Base-by-base conservation (phyloP, 768 basidiomycete genomes). In the Russula lepida region DNA sequence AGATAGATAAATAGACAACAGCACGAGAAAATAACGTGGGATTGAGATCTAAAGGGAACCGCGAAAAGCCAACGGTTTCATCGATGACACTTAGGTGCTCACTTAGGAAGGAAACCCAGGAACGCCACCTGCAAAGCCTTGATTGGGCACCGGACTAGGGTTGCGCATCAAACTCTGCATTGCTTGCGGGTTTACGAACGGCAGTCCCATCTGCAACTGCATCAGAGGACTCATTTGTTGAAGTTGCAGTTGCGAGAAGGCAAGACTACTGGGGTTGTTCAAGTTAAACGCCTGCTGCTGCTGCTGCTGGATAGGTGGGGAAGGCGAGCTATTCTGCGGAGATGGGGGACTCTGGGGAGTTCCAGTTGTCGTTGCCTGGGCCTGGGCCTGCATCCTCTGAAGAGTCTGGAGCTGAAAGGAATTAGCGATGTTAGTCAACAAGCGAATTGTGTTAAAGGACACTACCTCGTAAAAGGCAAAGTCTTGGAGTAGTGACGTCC, bases 401-500 rank as follows among this genome's bases (percentile, higher is more conserved):
- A 92, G 75, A 88, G 62, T 58, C 52, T 92, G 66, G 25, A 48
- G 43, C 52, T 54, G 6, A 19, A 41, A 67, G 64, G 27, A 2
- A 51, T 15, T 25, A 51, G 54, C 54, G 27, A 52, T 11, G 48
- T 61, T 52, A 56, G 56, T n/a, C 59, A 44, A 35, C 0, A 21
- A 12, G 23, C 21, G 25, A 7, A 32, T 28, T 28, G 50, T 11
- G 41, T 25, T 12, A n/a, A 35, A 46, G 4, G 28, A 39, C 11
- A 68, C 32, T 66, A 92, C 91, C 79, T 93, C 91, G 67, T 93
- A 93, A 72, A 88, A 93, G 15, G 89, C 90, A 69, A 92, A 92
- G 72, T 97, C 95, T 71, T 98, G 94, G 35, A 98, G 76, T 37
- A 98, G 77, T 8, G 93, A 94, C 2, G 97, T 98, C 68, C 92